These are phyloP conservation scores for Phaeosphaeriaceae sp. DNA, from an alignment of 2,329 filamentous ascomycete genomes.

Conservation along the genomic window DNA sequence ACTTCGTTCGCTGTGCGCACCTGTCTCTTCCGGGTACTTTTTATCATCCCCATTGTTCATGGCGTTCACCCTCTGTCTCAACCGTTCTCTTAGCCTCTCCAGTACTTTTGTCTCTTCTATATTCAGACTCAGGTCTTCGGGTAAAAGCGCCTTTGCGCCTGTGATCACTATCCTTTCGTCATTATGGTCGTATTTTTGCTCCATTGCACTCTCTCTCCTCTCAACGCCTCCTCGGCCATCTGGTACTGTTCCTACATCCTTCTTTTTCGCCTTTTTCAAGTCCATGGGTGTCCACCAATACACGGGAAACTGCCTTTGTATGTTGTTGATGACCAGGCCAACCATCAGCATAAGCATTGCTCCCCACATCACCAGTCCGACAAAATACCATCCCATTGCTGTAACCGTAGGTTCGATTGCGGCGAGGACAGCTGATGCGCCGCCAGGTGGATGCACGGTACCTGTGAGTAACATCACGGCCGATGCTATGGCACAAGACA, in stretches of 20 bases:
- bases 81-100: conserved; percentile 41
- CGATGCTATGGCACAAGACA: conserved; percentile 52
- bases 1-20: conserved; percentile 22
- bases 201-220: conserved; percentile 18
- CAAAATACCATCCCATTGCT: conserved; percentile 55
- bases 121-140: conserved; percentile 44
- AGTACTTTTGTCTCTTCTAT: conserved; percentile 45
- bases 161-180: conserved; percentile 39
- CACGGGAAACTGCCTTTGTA: conserved; percentile 54
- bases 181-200: conserved; percentile 21
- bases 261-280: conserved; percentile 31
- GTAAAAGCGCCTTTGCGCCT: conserved; percentile 40
- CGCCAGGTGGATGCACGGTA: conserved; percentile 58
- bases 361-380: conserved; percentile 52
- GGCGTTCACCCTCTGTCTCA: conserved; percentile 28
- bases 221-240: conserved; percentile 30
- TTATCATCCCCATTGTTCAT: no score
- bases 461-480: conserved; percentile 56
- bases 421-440: conserved; percentile 56
- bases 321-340: conserved; percentile 54
- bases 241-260: conserved; percentile 32
- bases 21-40: conserved; percentile 8
- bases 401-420: conserved; percentile 49
- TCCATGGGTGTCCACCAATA: conserved; percentile 58
- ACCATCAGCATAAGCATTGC: conserved; percentile 52